These are phyloP conservation scores for Podospora sp. DNA, from an alignment of 495 filamentous ascomycete species.

Conservation along the genomic window DNA sequence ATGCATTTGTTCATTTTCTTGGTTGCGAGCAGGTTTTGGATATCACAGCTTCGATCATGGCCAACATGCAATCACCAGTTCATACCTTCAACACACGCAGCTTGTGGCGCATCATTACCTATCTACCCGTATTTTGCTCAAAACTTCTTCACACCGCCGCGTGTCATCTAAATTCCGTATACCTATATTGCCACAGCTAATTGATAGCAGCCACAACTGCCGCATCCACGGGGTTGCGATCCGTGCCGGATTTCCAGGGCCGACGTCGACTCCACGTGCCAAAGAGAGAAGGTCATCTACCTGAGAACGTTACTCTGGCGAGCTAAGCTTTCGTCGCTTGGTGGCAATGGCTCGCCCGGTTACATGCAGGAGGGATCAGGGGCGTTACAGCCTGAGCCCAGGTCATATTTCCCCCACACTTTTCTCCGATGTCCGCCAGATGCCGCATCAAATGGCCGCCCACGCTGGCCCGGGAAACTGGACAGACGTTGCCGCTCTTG, in stretches of 20 bases:
- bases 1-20: too few relatives aligned
- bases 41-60: too few relatives aligned
- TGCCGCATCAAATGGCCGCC: neutral
- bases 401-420: neutral
- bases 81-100: too few relatives aligned
- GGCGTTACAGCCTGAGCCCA: neutral
- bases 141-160: too few relatives aligned
- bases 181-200: neutral
- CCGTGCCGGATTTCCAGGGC: conserved; percentile 6
- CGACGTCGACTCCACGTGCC: neutral
- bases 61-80: too few relatives aligned
- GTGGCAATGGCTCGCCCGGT: conserved; percentile 4
- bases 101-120: too few relatives aligned
- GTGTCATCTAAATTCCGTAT: neutral
- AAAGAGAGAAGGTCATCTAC: neutral
- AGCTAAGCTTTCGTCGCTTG: neutral
- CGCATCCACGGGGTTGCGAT: neutral
- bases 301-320: neutral
- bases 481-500: neutral
- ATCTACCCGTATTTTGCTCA: too few relatives aligned
- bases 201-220: neutral
- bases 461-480: conserved; percentile 7
- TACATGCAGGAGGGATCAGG: conserved; percentile 2
- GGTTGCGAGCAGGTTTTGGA: too few relatives aligned
- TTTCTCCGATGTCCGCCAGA: neutral